Evolutionary conservation across 2,329 filamentous ascomycete species (phyloP).

Genomic region (Stachybotrys chlorohalonatus): DNA sequence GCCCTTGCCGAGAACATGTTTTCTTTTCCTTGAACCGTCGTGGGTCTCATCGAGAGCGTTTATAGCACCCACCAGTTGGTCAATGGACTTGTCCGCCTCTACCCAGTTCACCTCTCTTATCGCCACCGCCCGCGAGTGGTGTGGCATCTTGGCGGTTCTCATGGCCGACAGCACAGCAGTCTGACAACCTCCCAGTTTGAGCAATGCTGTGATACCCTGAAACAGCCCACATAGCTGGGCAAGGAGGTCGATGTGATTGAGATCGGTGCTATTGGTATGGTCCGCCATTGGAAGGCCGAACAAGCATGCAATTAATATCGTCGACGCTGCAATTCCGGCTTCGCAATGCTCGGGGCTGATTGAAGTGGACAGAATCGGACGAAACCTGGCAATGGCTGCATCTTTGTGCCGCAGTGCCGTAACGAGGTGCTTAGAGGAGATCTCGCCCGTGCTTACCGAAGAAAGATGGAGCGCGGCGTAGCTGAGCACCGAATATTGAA

Average conservation of each 20-base stretch:
- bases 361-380: not conserved
- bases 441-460: not conserved
- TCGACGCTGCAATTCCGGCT: slow-evolving; percentile 1
- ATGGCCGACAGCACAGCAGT: not conserved
- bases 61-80: not conserved
- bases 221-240: slow-evolving; percentile 4
- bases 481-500: slow-evolving; percentile 2
- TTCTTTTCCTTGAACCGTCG: not conserved
- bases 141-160: not conserved
- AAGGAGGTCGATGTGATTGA: slow-evolving; percentile 5
- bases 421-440: slow-evolving; percentile 1
- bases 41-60: not conserved
- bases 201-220: slow-evolving; percentile 2
- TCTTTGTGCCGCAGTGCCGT: slow-evolving; percentile 4
- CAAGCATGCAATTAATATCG: slow-evolving; percentile 3
- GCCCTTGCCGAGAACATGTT: not conserved
- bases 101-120: not conserved
- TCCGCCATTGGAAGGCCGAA: slow-evolving; percentile 5
- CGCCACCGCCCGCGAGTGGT: not conserved
- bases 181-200: not conserved
- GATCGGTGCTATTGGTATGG: not conserved
- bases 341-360: not conserved
- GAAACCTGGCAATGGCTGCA: slow-evolving; percentile 1
- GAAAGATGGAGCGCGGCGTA: slow-evolving; percentile 6
- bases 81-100: slow-evolving; percentile 1